Evolutionary conservation across 768 basidiomycete genomes (phyloP).

Genomic region (Termitomyces titanicus): DNA sequence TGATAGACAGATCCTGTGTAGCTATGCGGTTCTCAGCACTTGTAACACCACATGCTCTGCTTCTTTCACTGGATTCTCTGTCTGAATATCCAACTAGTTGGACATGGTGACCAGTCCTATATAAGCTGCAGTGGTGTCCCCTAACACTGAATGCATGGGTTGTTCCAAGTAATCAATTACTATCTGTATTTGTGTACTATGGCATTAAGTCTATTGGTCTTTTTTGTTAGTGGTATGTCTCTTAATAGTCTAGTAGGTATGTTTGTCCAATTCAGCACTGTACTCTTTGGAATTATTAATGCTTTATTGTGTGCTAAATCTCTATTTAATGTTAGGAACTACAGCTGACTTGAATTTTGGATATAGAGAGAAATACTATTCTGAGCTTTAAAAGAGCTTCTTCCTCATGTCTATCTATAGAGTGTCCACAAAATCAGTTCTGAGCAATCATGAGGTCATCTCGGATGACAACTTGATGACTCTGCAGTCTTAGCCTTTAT

Average conservation of each 20-base stretch:
- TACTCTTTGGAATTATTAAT: constrained; percentile 20
- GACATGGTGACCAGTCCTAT: too few species aligned
- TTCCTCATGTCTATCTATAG: constrained; percentile 26
- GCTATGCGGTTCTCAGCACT: too few species aligned
- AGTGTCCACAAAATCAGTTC: constrained; percentile 32
- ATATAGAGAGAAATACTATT: constrained; percentile 22
- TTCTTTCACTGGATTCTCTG: too few species aligned
- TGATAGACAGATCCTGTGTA: too few species aligned
- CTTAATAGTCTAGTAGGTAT: neutral
- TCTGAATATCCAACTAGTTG: too few species aligned
- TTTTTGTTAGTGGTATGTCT: too few species aligned
- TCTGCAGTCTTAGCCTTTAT: constrained; percentile 22
- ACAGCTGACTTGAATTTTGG: neutral
- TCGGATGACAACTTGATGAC: constrained; percentile 28
- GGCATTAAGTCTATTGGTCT: constrained; percentile 19
- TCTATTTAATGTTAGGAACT: neutral
- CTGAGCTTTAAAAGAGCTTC: constrained; percentile 22
- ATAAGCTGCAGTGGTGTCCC: too few species aligned
- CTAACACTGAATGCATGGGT: too few species aligned
- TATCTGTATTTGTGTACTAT: constrained; percentile 23
- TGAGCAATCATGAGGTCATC: constrained; percentile 31
- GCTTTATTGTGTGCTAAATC: neutral
- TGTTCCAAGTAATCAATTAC: constrained; percentile 10
- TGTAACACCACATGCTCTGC: too few species aligned
- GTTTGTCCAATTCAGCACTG: constrained; percentile 15